A percentile compares a stretch with the other conserved stretches of the same genome.
phyloP scores from a whole-genome alignment of 2,329 filamentous ascomycete genomes.

The Fusarium sp. region DNA sequence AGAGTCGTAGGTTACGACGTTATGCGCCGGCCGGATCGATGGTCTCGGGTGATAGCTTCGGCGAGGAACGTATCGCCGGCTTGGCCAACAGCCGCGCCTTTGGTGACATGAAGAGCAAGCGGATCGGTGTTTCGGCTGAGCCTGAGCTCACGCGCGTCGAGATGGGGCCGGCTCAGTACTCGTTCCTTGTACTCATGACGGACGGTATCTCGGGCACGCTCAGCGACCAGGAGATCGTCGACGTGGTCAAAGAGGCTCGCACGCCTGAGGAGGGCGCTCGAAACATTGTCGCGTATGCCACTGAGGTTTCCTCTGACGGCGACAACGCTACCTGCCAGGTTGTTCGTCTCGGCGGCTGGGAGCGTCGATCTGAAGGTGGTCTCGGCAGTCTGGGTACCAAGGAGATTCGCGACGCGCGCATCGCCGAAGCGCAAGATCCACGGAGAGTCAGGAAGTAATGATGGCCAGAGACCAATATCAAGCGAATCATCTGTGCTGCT shows the following conservation, averaged over 20 bases:
- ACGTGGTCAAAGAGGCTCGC: slow-evolving; percentile 91
- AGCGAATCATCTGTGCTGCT: background rate
- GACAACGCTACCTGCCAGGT: slow-evolving; percentile 79
- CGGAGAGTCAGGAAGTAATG: slow-evolving; percentile 70
- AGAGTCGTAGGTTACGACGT: slow-evolving; percentile 84
- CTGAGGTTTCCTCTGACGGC: slow-evolving; percentile 78
- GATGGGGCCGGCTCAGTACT: slow-evolving; percentile 84
- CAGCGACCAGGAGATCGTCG: slow-evolving; percentile 94
- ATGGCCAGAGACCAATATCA: slow-evolving; percentile 5
- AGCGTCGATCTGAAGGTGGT: slow-evolving; percentile 83
- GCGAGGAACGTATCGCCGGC: slow-evolving; percentile 93
- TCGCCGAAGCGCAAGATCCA: slow-evolving; percentile 84
- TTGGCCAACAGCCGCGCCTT: slow-evolving; percentile 95
- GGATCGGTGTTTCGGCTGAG: slow-evolving; percentile 93
- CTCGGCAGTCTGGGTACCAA: slow-evolving; percentile 90
- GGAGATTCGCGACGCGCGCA: slow-evolving; percentile 88
- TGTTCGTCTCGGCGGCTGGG: slow-evolving; percentile 76
- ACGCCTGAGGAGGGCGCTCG: slow-evolving; percentile 88
- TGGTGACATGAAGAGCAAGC: slow-evolving; percentile 91
- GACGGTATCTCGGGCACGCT: slow-evolving; percentile 91
- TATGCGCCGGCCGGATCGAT: slow-evolving; percentile 83
- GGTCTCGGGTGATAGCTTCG: slow-evolving; percentile 90
- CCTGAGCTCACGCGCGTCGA: slow-evolving; percentile 87
- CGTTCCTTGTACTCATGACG: slow-evolving; percentile 87
- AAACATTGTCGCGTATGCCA: slow-evolving; percentile 87